Percentiles rank a stretch among this genome's conserved stretches.
These are phyloP conservation scores for Nicotiana rustica DNA, from an alignment of 305 asterid species.

Conservation along the genomic window DNA sequence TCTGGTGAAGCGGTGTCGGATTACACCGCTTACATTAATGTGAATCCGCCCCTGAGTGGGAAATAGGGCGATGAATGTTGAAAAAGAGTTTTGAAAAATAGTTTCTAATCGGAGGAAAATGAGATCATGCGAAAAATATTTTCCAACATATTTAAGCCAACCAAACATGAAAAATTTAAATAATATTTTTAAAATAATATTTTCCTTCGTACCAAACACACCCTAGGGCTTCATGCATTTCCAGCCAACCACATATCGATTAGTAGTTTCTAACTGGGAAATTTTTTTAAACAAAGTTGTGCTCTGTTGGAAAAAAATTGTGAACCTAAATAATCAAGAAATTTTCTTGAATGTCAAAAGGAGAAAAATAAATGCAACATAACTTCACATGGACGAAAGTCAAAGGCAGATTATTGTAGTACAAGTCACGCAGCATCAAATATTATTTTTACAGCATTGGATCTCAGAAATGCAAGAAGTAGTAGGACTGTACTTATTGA, in stretches of 20 bases:
- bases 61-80: too few species aligned
- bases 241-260: neutral
- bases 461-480: conserved; percentile 28
- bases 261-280: neutral
- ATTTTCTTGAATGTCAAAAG: conserved; percentile 28
- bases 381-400: conserved; percentile 19
- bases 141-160: too few species aligned
- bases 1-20: too few species aligned
- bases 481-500: neutral
- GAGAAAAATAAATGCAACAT: conserved; percentile 1
- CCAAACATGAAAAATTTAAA: too few species aligned
- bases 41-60: too few species aligned
- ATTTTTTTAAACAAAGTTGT: neutral
- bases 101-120: too few species aligned
- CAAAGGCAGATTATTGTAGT: conserved; percentile 19
- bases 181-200: too few species aligned
- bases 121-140: too few species aligned
- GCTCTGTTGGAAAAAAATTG: neutral
- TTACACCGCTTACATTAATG: too few species aligned
- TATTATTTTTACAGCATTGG: conserved; percentile 17
- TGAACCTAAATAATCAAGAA: neutral
- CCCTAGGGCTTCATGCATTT: neutral
- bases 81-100: too few species aligned
- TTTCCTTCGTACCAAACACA: too few species aligned
- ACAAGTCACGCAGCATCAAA: neutral